phyloP scores from a whole-genome alignment of 2,329 filamentous ascomycete species.

The Cladophialophora chaetospira region DNA sequence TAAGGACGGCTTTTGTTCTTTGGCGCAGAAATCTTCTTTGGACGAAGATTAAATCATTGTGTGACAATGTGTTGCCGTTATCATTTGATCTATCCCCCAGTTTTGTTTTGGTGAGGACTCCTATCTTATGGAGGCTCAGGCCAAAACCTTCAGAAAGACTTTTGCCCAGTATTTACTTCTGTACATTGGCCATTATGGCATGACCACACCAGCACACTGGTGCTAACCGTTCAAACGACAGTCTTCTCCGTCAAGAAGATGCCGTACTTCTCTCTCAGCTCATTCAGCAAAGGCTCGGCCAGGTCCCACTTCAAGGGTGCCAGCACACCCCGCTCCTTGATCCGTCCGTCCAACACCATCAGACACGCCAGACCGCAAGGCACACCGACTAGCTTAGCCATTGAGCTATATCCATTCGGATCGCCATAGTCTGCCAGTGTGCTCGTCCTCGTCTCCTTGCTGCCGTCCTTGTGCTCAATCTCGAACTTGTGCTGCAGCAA shows the following conservation, averaged over 20 bases:
- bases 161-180: not conserved
- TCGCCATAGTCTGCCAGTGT: constrained; percentile 83
- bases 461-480: constrained; percentile 79
- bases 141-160: not conserved
- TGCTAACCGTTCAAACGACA: constrained; percentile 26
- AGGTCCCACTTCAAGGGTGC: constrained; percentile 75
- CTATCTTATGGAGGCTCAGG: not conserved
- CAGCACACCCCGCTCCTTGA: constrained; percentile 71
- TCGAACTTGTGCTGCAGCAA: constrained; percentile 67
- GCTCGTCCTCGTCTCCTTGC: constrained; percentile 73
- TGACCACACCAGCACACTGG: not conserved
- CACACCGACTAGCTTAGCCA: constrained; percentile 80
- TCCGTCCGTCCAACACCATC: constrained; percentile 73
- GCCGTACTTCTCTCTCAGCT: constrained; percentile 75
- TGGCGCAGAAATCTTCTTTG: no score
- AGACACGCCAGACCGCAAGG: constrained; percentile 75
- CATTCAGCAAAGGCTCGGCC: constrained; percentile 72
- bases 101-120: not conserved
- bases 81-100: not conserved
- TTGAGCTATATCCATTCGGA: constrained; percentile 71
- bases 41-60: no score
- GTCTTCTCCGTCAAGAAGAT: constrained; percentile 73
- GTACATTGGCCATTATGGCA: not conserved
- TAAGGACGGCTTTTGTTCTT: no score
- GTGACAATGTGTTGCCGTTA: no score